Evolutionary conservation across 257 asterid genomes (phyloP).

Genomic region (Gynochthodes officinalis): DNA sequence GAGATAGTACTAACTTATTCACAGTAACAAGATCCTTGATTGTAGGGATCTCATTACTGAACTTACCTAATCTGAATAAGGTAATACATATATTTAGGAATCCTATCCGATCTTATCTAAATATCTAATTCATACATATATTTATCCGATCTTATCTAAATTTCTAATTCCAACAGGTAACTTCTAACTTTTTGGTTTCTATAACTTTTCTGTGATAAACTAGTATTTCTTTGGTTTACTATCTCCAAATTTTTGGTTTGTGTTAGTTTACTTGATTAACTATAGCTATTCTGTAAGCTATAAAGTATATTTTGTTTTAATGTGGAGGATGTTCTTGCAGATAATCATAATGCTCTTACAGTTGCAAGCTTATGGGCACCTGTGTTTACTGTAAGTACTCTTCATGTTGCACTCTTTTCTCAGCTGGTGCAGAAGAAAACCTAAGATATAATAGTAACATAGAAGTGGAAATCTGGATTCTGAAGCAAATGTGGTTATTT

Average conservation of each 20-base stretch:
- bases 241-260: not conserved
- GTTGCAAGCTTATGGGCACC: slow-evolving; percentile 93
- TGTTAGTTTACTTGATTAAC: not conserved
- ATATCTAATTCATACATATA: no score
- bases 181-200: not conserved
- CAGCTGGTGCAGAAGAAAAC: not conserved
- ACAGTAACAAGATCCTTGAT: no score
- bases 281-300: not conserved
- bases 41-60: no score
- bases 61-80: no score
- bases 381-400: slow-evolving; percentile 67
- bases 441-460: not conserved
- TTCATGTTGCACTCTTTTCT: slow-evolving; percentile 18
- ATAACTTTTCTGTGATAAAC: not conserved
- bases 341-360: slow-evolving; percentile 82
- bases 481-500: not conserved
- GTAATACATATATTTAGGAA: no score
- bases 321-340: slow-evolving; percentile 43
- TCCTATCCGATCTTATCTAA: no score
- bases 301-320: slow-evolving; percentile 16
- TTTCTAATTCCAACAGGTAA: no score
- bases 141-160: no score
- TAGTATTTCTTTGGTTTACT: not conserved
- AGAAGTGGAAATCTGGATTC: not conserved
- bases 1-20: no score